These are phyloP conservation scores for Podaxis sp. DNA, from an alignment of 768 basidiomycete species.

Conservation along the genomic window DNA sequence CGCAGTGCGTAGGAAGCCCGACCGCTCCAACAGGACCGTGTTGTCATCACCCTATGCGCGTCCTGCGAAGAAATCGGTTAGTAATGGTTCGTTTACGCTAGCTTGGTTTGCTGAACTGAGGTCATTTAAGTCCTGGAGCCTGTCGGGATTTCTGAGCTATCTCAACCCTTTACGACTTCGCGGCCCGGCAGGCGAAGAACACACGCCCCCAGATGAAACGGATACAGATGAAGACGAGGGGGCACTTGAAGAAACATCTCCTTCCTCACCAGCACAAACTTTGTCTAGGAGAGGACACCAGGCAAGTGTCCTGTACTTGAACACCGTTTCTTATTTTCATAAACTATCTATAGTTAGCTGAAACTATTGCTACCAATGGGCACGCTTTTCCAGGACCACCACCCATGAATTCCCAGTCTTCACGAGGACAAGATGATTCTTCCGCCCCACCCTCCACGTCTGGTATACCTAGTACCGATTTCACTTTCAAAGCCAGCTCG, in stretches of 20 bases:
- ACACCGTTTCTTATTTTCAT: neutral
- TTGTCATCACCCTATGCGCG: slow-evolving; percentile 55
- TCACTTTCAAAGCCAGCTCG: slow-evolving; percentile 12
- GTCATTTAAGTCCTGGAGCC: slow-evolving; percentile 43
- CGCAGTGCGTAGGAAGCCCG: slow-evolving; percentile 42
- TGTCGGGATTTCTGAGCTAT: slow-evolving; percentile 47
- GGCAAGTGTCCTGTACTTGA: slow-evolving; percentile 15
- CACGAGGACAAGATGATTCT: slow-evolving; percentile 11
- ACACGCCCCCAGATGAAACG: neutral
- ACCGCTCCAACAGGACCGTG: slow-evolving; percentile 32
- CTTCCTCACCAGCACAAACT: slow-evolving; percentile 5
- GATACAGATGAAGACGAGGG: slow-evolving; percentile 21
- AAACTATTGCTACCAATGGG: neutral
- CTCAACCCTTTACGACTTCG: slow-evolving; percentile 48
- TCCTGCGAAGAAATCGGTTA: slow-evolving; percentile 24
- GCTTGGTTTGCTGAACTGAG: slow-evolving; percentile 16
- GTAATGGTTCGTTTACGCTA: slow-evolving; percentile 10
- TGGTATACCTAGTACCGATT: slow-evolving; percentile 2
- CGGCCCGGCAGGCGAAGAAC: slow-evolving; percentile 20
- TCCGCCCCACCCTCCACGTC: neutral
- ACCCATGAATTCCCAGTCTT: slow-evolving; percentile 10
- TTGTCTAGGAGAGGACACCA: slow-evolving; percentile 17
- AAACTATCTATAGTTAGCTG: neutral
- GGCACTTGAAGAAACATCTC: neutral
- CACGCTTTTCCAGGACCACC: slow-evolving; percentile 4